These are phyloP conservation scores for Kurtzmaniella quercitrusa DNA, from an alignment of 1,139 yeast species.

Conservation along the genomic window DNA sequence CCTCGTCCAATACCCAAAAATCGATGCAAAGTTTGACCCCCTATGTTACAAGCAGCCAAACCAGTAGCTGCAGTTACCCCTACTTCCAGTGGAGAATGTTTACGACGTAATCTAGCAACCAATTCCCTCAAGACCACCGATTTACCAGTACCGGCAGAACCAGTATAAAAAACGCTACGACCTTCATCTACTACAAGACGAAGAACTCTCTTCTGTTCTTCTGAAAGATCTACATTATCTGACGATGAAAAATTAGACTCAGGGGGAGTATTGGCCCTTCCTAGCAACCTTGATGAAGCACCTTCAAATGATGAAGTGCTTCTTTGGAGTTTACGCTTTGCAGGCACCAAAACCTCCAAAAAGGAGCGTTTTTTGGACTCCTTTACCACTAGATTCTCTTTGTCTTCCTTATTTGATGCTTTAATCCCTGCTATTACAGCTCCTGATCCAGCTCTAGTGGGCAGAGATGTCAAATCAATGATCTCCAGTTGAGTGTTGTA, in stretches of 20 bases:
- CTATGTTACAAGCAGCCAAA: conserved; percentile 82
- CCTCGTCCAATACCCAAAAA: conserved; percentile 81
- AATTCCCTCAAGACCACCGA: conserved; percentile 66
- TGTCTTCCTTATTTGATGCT: neutral
- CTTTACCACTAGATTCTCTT: neutral
- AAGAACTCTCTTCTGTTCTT: conserved; percentile 70
- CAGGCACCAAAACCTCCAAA: neutral
- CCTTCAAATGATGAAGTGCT: neutral
- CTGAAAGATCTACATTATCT: conserved; percentile 18
- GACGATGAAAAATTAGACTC: neutral
- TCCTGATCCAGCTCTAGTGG: neutral
- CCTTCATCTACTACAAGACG: conserved; percentile 56
- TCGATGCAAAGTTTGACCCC: conserved; percentile 77
- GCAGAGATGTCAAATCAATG: conserved; percentile 11
- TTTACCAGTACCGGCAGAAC: conserved; percentile 85
- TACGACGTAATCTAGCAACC: conserved; percentile 39
- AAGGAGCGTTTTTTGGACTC: neutral
- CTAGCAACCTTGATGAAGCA: neutral
- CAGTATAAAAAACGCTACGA: conserved; percentile 64
- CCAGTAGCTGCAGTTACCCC: conserved; percentile 94
- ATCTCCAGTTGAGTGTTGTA: conserved; percentile 3
- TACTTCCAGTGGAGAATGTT: conserved; percentile 43
- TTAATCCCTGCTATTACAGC: neutral
- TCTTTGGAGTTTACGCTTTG: conserved; percentile 3
- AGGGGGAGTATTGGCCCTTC: neutral